Percentiles rank a stretch among this genome's conserved stretches.
These are phyloP conservation scores for Conidiobolus incongruus DNA, from an alignment of 371 early-diverging fungal genomes.

Conservation along the genomic window DNA sequence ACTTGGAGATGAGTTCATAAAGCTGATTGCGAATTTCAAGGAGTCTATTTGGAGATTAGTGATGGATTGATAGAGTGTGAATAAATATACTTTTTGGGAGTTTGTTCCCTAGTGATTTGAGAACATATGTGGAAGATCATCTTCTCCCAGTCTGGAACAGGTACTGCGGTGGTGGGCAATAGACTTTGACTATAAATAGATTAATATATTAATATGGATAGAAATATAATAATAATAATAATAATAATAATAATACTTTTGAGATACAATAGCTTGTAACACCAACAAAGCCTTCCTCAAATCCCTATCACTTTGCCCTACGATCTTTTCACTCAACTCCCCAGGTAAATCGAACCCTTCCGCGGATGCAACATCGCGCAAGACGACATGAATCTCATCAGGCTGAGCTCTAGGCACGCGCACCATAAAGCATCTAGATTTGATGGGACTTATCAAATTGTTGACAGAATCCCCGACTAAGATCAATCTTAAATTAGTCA, in stretches of 20 bases:
- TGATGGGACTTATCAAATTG: constrained; percentile 89
- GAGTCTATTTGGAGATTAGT: constrained; percentile 29
- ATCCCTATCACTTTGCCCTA: constrained; percentile 56
- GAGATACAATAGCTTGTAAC: constrained; percentile 68
- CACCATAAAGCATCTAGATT: constrained; percentile 83
- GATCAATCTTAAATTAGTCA: constrained; percentile 77
- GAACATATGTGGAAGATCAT: constrained; percentile 42
- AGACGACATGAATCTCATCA: constrained; percentile 37
- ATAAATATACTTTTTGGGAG: constrained; percentile 22
- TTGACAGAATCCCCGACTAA: constrained; percentile 78
- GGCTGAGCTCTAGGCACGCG: constrained; percentile 66
- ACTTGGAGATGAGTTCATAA: constrained; percentile 72
- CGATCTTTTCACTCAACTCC: constrained; percentile 35
- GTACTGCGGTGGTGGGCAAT: constrained; percentile 10
- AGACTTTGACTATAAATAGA: neutral
- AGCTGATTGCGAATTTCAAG: constrained; percentile 46
- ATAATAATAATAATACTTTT: constrained; percentile 26
- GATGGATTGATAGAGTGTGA: too few species aligned
- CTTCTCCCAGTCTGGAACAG: constrained; percentile 78
- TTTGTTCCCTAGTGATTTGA: constrained; percentile 47
- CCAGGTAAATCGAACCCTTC: constrained; percentile 51
- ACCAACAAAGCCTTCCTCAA: constrained; percentile 72
- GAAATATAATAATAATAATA: neutral
- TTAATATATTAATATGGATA: too few species aligned
- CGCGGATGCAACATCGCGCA: constrained; percentile 47